Base-by-base conservation (phyloP, 495 filamentous ascomycete species). In the Hypoxylon intermedium region DNA sequence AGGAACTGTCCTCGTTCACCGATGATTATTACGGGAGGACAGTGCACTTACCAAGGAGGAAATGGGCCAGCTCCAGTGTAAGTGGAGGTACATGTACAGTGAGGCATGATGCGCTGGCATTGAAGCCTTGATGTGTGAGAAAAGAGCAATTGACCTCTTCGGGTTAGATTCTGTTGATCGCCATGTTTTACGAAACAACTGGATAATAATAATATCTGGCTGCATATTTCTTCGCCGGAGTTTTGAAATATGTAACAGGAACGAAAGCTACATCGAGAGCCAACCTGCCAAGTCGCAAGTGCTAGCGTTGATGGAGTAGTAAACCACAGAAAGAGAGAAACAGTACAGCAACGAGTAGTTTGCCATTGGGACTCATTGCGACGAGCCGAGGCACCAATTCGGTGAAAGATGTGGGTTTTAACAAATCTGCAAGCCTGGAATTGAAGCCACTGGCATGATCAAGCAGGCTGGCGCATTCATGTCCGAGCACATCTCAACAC, bases 91-190 rank as follows among this genome's bases (percentile, higher is more conserved):
- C 38, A 50, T 53, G 58, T 51, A 62, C 63, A 50, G 42, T 49
- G 41, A 62, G 41, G 59, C 63, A 67, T 67, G 58, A 63, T 63
- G 59, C 43, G 60, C 40, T 63, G 56, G 65, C 59, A 60, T 41
- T 40, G 48, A 47, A 50, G 44, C 58, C 59, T 36, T 51, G 54
- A 60, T 63, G 65, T 37, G 60, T 59, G 23, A 60, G 55, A 67
- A 65, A 56, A 66, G 42, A 50, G 53, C 47, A 49, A 63, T 54
- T 61, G 53, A 44, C 59, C 54, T 42, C 26, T 67, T 63, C 30
- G 34, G 62, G 62, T 60, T 65, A 65, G 56, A 52, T 47, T 53
- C 62, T 51, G 62, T 55, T 65, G 62, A 65, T 65, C 62, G 34
- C 52, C 55, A 40, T 31, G 61, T 65, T 45, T 60, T 56, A 49